Evolutionary conservation across 2,329 filamentous ascomycete genomes (phyloP).

Genomic region (Eutypa lata): DNA sequence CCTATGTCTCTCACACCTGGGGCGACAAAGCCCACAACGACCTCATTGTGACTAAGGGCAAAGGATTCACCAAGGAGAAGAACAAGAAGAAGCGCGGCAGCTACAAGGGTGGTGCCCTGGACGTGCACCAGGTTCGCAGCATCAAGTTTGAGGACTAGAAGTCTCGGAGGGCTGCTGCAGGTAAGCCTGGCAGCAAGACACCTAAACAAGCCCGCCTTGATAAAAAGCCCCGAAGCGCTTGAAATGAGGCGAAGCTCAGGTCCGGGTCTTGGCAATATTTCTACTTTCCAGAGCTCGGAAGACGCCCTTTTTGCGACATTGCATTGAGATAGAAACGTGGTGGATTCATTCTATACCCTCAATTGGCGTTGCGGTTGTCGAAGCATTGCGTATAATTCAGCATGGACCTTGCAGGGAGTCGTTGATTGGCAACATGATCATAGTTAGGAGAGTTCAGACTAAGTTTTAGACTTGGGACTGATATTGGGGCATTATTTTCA

Average conservation of each 20-base stretch:
- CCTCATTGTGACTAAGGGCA: slow-evolving; percentile 85
- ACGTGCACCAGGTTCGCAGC: slow-evolving; percentile 76
- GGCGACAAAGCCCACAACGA: slow-evolving; percentile 85
- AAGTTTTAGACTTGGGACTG: no score
- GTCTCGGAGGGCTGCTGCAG: neutral
- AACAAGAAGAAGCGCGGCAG: slow-evolving; percentile 95
- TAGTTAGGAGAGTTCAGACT: no score
- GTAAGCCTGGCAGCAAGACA: neutral
- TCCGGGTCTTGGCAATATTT: neutral
- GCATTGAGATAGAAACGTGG: neutral
- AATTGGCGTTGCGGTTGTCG: neutral
- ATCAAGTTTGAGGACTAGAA: slow-evolving; percentile 90
- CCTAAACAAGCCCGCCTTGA: neutral
- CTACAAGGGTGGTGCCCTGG: slow-evolving; percentile 85
- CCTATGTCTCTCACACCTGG: slow-evolving; percentile 81
- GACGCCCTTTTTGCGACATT: no score
- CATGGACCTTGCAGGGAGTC: neutral
- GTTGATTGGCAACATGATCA: neutral
- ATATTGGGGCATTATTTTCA: no score
- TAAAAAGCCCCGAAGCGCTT: neutral
- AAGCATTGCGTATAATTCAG: neutral
- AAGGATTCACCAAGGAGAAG: slow-evolving; percentile 99
- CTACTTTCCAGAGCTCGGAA: neutral
- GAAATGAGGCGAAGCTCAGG: neutral
- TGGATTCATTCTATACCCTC: neutral